Evolutionary conservation across 139 green algal species (phyloP), one percentile per base, ranked within the genome.

Genomic region (Chlorella sp.): DNA sequence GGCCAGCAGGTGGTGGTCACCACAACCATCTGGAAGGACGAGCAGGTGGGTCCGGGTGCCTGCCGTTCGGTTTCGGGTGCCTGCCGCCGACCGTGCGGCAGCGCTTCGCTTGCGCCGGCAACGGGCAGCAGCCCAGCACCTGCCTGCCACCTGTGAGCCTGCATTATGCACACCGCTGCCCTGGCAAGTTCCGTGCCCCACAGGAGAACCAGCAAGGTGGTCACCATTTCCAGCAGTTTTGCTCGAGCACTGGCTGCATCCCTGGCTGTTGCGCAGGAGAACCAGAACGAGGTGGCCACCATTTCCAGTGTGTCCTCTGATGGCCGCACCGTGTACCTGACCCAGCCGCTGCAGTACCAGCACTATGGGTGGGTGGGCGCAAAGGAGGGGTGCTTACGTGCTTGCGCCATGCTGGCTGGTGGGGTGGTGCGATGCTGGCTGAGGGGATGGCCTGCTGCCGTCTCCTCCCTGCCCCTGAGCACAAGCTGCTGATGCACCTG

Each of bases 251-350:
- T 26, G 5, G 32, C 16, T n/a, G 69, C 32, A 54, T 22, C 8
- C 70, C 41, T 64, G 1, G 13, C 34, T 26, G 43, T 20, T 32
- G 13, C n/a, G 60, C 85, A 87, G 78, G 76, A 89, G 46, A 94
- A 94, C 81, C 87, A 92, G 65, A 93, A 93, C 75, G 90, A 93
- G 84, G 90, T 92, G 56, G 56, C 82, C 38, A 86, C 80, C 46
- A 73, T 93, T 16, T 26, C 48, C 14, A 81, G 68, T 17, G 80
- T 92, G 26, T 86, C 77, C 9, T 1, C 69, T 14, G 88, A 89
- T 34, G 70, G 85, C 38, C 80, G 68, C 16, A 91, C 88, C 0
- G 0, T 93, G 1, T 54, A 77, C 24, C 80, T 91, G 19, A 68
- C 73, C 0, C 4, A 16, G 26, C 44, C 46, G 1, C 62, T 91